Evolutionary conservation across 805 yeast species (phyloP).

Genomic region (Metschnikowia drakensbergensis): DNA sequence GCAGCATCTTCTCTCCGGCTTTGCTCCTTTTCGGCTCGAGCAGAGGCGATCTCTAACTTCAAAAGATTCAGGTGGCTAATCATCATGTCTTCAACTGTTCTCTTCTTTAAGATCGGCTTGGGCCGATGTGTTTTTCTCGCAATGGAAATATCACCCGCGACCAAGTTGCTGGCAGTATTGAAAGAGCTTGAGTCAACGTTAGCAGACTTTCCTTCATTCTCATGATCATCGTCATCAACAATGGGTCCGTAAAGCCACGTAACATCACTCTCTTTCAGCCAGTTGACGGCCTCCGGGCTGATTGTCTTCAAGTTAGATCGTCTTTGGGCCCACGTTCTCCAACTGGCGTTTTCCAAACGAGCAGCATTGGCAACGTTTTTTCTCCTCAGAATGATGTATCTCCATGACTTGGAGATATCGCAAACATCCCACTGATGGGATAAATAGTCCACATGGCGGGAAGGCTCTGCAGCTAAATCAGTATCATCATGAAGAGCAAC

Average conservation of each 20-base stretch:
- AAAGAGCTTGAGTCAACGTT: slow-evolving; percentile 17
- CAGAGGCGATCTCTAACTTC: slow-evolving; percentile 39
- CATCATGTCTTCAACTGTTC: slow-evolving; percentile 80
- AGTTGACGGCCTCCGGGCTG: slow-evolving; percentile 86
- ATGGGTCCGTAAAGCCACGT: slow-evolving; percentile 98
- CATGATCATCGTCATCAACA: slow-evolving; percentile 41
- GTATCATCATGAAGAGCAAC: slow-evolving; percentile 76
- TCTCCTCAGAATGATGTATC: slow-evolving; percentile 78
- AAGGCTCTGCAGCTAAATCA: slow-evolving; percentile 75
- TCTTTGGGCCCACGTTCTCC: slow-evolving; percentile 95
- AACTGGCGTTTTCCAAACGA: slow-evolving; percentile 55
- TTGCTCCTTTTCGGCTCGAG: slow-evolving; percentile 28
- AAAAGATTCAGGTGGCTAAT: slow-evolving; percentile 53
- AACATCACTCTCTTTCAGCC: slow-evolving; percentile 96
- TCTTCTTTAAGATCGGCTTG: slow-evolving; percentile 85
- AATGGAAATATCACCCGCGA: slow-evolving; percentile 44
- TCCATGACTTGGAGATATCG: slow-evolving; percentile 93
- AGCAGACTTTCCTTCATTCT: slow-evolving; percentile 20
- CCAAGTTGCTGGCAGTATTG: slow-evolving; percentile 38
- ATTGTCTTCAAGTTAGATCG: slow-evolving; percentile 67
- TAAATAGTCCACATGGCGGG: slow-evolving; percentile 88
- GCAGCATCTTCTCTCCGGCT: slow-evolving; percentile 30
- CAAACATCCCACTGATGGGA: slow-evolving; percentile 95
- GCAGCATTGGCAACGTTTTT: slow-evolving; percentile 71
- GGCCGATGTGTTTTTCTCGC: slow-evolving; percentile 37